phyloP scores from a whole-genome alignment of 176 grass and related monocot species.

The Pharus latifolius region DNA sequence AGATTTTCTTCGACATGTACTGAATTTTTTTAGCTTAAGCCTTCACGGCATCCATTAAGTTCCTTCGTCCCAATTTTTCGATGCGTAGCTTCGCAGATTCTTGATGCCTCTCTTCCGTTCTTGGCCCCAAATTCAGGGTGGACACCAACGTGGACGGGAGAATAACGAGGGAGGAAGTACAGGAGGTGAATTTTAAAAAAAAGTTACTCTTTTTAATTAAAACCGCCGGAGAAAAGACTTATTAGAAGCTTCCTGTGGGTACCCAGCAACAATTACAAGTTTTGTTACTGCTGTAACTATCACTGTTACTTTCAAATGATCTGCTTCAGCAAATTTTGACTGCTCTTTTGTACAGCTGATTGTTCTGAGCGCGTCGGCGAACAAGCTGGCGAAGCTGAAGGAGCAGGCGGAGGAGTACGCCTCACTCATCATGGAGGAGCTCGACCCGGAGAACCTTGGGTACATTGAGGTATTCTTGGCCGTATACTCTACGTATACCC shows the following conservation, averaged over 20 bases:
- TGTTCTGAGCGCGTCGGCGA: conserved; percentile 86
- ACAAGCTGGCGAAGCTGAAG: conserved; percentile 94
- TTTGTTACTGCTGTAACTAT: background rate
- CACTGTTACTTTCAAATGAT: conserved; percentile 2
- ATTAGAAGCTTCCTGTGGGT: conserved; percentile 22
- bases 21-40: background rate
- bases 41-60: background rate
- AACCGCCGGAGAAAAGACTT: background rate
- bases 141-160: conserved; percentile 99
- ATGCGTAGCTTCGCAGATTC: background rate
- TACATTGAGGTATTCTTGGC: conserved; percentile 75
- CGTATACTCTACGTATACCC: background rate
- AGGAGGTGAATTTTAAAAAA: conserved; percentile 68
- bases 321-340: background rate
- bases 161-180: conserved; percentile 97
- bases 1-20: conserved; percentile 99
- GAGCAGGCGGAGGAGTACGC: conserved; percentile 98
- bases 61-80: background rate
- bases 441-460: conserved; percentile 93
- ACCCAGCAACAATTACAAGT: background rate
- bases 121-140: conserved; percentile 63
- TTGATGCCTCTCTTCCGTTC: conserved; percentile 7
- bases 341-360: conserved; percentile 45
- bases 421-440: conserved; percentile 93
- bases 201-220: background rate